Evolutionary conservation across 164 flowering plant species (phyloP), one percentile per base, ranked within the genome.

Genomic region (Annona cherimola): DNA sequence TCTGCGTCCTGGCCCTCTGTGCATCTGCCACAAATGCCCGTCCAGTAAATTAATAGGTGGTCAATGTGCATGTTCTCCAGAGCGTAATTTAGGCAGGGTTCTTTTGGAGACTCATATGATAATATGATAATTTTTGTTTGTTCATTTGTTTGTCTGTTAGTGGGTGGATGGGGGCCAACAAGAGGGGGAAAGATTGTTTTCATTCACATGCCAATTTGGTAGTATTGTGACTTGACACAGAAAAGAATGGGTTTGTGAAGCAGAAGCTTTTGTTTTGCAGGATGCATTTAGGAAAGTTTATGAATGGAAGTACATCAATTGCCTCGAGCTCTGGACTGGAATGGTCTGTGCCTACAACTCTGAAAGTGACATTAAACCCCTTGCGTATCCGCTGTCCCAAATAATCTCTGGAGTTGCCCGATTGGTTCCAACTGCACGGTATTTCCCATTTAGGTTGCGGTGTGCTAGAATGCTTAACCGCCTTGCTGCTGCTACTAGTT

Each of bases 281-380:
- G 98, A 91, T 77, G 77, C 88, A 70, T 88, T 87, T 69, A 79
- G 90, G 57, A 95, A 91, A 79, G 97, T 95, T 55, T 91, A 91
- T 77, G 93, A 87, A 71, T 95, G 99, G 99, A 95, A 93, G 80
- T 95, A 74, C 79, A 90, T 95, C 61, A 90, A 88, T 71, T 95
- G 98, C 83, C 97, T 95, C 74, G 96, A 93, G 85, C 97, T 95
- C 66, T 95, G 99, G 99, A 89, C 98, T 67, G 88, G 87, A 74
- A 90, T 90, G 65, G 68, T 95, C 5, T 93, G 96, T 86, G 84
- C 93, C 26, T 87, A 84, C 71, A 79, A 87, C 80, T 81, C 83
- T 61, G 97, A 90, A 73, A 77, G 84, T 70, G 97, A 95, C 72
- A 81, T 95, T 63, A 82, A 70, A 62, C 96, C 89, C 18, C 90